Evolutionary conservation across 2,329 filamentous ascomycete genomes (phyloP).

Genomic region (Sclerotiophoma versabilis): DNA sequence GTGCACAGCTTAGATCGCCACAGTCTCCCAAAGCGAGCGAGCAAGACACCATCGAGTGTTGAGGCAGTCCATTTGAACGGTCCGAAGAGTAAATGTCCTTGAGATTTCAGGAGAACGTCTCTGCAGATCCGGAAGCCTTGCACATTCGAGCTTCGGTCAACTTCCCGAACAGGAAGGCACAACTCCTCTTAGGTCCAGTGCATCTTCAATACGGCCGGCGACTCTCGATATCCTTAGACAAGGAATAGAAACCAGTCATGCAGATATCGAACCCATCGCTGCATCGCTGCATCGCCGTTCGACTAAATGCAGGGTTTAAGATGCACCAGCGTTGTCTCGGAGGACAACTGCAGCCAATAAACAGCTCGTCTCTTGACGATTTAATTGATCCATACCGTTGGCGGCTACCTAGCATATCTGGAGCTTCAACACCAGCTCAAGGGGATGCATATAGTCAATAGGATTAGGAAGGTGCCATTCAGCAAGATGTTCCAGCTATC

Average conservation of each 20-base stretch:
- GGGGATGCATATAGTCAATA: neutral
- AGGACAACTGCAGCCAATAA: neutral
- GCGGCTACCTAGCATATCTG: neutral
- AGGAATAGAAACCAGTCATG: neutral
- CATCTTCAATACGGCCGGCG: neutral
- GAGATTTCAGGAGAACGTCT: neutral
- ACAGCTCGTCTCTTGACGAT: neutral
- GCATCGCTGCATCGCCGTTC: neutral
- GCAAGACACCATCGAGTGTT: too few relatives aligned
- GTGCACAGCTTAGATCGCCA: too few relatives aligned
- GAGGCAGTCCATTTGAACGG: too few relatives aligned
- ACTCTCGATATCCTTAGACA: neutral
- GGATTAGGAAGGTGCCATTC: constrained; percentile 17
- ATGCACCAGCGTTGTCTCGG: neutral
- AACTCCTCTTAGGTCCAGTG: neutral
- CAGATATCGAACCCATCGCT: neutral
- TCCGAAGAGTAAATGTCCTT: neutral
- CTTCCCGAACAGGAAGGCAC: constrained; percentile 13
- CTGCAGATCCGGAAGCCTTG: neutral
- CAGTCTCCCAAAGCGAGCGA: too few relatives aligned
- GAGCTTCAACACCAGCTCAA: neutral
- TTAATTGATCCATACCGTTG: neutral
- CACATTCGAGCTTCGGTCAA: neutral
- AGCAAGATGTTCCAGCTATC: neutral
- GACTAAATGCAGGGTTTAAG: neutral